These are phyloP conservation scores for Diaporthe humulicola DNA, from an alignment of 2,329 filamentous ascomycete genomes.

Conservation along the genomic window DNA sequence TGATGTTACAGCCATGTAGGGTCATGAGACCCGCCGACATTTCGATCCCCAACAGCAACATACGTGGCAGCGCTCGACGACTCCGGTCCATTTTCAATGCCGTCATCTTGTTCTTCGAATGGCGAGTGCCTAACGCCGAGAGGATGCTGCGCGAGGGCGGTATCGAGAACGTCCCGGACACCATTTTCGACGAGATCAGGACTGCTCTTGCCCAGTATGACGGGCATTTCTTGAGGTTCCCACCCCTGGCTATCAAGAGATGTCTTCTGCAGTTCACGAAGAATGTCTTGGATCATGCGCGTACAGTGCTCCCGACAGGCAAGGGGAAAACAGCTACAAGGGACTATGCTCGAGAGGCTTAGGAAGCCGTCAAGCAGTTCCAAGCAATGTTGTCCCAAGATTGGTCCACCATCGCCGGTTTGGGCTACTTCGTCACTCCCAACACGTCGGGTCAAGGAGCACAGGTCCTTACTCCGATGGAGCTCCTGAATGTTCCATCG, in stretches of 20 bases:
- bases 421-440: background rate
- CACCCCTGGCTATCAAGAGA: background rate
- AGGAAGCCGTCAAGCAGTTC: background rate
- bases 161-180: background rate
- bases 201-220: background rate
- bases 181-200: background rate
- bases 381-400: background rate
- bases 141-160: background rate
- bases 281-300: background rate
- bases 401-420: background rate
- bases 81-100: background rate
- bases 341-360: background rate
- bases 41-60: background rate
- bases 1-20: background rate
- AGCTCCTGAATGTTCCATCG: accelerated
- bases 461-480: too few species aligned
- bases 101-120: background rate
- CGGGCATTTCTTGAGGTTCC: background rate
- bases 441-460: background rate
- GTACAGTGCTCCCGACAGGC: too few species aligned
- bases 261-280: background rate
- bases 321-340: background rate
- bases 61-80: background rate
- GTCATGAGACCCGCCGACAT: too few species aligned
- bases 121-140: background rate